Evolutionary conservation across 345 rosid species (phyloP).

Genomic region (Salix arbutifolia): DNA sequence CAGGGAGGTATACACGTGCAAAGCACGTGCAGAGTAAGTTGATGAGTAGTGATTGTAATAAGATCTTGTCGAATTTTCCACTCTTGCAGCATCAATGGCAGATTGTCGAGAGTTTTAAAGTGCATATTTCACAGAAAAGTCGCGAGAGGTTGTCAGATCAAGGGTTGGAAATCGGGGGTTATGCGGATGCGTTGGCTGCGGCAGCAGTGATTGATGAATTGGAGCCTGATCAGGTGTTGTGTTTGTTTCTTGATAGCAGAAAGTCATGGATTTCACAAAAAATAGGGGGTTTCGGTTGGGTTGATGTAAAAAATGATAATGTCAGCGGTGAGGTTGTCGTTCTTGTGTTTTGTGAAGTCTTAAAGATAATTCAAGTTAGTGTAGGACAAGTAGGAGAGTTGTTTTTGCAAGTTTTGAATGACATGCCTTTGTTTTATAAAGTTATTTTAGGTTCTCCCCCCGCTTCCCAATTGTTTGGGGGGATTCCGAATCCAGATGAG

Average conservation of each 20-base stretch:
- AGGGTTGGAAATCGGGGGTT: constrained; percentile 52
- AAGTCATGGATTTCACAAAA: constrained; percentile 75
- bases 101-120: constrained; percentile 91
- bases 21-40: constrained; percentile 68
- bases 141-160: constrained; percentile 78
- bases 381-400: constrained; percentile 90
- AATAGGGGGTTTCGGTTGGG: constrained; percentile 46
- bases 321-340: constrained; percentile 33
- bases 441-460: constrained; percentile 84
- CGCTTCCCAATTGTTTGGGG: constrained; percentile 88
- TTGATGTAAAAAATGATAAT: constrained; percentile 27
- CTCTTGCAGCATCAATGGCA: constrained; percentile 93
- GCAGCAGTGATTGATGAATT: constrained; percentile 78
- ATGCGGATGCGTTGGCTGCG: constrained; percentile 85
- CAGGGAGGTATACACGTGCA: constrained; percentile 73
- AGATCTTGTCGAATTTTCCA: constrained; percentile 69
- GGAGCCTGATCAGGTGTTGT: constrained; percentile 62
- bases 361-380: constrained; percentile 71
- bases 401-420: constrained; percentile 84
- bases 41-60: constrained; percentile 38
- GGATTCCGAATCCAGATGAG: constrained; percentile 88
- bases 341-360: constrained; percentile 62
- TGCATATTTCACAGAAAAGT: constrained; percentile 90
- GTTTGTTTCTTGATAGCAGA: constrained; percentile 71
- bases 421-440: constrained; percentile 85